These are phyloP conservation scores for Trichophaea hybrida DNA, from an alignment of 2,329 filamentous ascomycete genomes.

Conservation along the genomic window DNA sequence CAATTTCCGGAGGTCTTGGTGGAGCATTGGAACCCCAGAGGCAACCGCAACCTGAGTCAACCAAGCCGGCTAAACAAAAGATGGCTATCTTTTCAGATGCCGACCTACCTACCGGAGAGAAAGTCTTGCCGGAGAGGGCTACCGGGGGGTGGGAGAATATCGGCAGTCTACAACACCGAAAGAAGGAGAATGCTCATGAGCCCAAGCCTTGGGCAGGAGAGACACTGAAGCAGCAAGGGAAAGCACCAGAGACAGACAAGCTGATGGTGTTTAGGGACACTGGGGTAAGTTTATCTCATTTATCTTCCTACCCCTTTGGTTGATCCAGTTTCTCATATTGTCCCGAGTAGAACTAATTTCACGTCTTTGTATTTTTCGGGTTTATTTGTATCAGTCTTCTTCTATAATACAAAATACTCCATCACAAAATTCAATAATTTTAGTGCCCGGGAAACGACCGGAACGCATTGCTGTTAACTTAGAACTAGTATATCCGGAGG, in stretches of 20 bases:
- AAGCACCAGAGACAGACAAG: slow-evolving; percentile 49
- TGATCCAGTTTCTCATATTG: slow-evolving; percentile 7
- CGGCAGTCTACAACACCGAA: slow-evolving; percentile 68
- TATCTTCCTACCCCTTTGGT: slow-evolving; percentile 2
- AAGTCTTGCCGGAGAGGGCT: slow-evolving; percentile 41
- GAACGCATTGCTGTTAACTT: slow-evolving; percentile 82
- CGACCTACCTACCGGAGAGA: slow-evolving; percentile 42
- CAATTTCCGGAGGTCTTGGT: slow-evolving; percentile 29
- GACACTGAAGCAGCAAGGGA: slow-evolving; percentile 52
- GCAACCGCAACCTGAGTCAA: slow-evolving; percentile 33
- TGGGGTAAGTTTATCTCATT: slow-evolving; percentile 48
- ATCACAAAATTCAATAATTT: neutral
- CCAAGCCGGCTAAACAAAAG: slow-evolving; percentile 55
- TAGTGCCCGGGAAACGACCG: slow-evolving; percentile 41
- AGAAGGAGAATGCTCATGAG: slow-evolving; percentile 83
- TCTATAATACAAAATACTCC: slow-evolving; percentile 25
- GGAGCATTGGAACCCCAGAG: slow-evolving; percentile 52
- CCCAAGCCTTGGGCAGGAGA: slow-evolving; percentile 85
- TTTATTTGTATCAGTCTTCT: slow-evolving; percentile 31
- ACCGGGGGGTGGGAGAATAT: slow-evolving; percentile 84
- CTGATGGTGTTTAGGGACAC: slow-evolving; percentile 85
- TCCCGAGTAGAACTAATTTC: slow-evolving; percentile 72
- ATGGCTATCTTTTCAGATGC: slow-evolving; percentile 82
- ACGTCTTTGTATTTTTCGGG: slow-evolving; percentile 32
- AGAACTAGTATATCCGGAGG: slow-evolving; percentile 63